These are phyloP conservation scores for Arxiozyma bovina DNA, from an alignment of 1,139 yeast genomes.

Conservation along the genomic window DNA sequence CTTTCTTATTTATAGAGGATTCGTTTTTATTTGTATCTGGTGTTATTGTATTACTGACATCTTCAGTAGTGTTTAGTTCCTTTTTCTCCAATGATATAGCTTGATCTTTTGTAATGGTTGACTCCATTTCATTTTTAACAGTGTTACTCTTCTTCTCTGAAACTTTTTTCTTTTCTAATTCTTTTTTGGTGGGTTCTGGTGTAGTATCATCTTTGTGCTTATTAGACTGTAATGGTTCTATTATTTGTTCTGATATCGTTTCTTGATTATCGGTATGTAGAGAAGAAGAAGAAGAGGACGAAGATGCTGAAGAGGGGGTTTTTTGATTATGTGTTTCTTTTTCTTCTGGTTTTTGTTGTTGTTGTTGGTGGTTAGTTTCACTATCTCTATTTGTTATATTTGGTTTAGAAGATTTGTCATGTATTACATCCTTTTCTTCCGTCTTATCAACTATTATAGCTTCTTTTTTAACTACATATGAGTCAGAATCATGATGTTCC, in stretches of 20 bases:
- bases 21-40: not conserved
- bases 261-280: not conserved
- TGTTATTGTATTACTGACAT: not conserved
- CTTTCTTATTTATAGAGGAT: not conserved
- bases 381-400: slow-evolving; percentile 6
- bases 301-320: not conserved
- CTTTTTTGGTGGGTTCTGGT: not conserved
- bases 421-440: not conserved
- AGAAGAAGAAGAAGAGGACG: not conserved
- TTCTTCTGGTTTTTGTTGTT: slow-evolving; percentile 1
- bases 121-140: not conserved
- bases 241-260: not conserved
- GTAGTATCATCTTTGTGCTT: not conserved
- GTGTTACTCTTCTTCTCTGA: not conserved
- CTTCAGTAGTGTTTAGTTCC: not conserved
- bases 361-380: slow-evolving; percentile 3
- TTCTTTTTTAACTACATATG: not conserved
- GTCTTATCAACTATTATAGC: not conserved
- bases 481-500: slow-evolving; percentile 4
- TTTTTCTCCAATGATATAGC: slow-evolving; percentile 24
- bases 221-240: not conserved
- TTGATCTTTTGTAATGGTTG: slow-evolving; percentile 29
- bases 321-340: not conserved
- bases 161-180: not conserved
- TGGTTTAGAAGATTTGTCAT: not conserved